phyloP scores from a whole-genome alignment of 345 rosid species.

The Gossypium turneri region DNA sequence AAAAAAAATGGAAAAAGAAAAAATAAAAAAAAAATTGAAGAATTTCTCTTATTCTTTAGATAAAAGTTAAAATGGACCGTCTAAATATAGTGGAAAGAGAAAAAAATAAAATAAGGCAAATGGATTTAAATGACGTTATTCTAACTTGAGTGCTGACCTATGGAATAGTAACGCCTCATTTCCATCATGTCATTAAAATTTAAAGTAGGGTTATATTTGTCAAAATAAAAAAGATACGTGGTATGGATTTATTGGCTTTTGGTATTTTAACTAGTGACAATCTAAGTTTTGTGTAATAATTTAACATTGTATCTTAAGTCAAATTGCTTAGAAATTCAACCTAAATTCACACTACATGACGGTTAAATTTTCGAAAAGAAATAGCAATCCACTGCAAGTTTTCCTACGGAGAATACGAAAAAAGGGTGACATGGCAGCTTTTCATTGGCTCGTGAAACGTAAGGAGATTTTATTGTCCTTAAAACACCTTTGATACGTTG shows the following conservation, averaged over 20 bases:
- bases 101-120: constrained; percentile 23
- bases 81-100: constrained; percentile 16
- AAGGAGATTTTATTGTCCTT: constrained; percentile 4
- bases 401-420: neutral
- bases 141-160: neutral
- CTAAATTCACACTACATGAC: constrained; percentile 51
- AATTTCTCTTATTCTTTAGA: constrained; percentile 11
- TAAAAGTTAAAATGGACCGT: constrained; percentile 10
- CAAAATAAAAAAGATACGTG: constrained; percentile 17
- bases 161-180: constrained; percentile 24
- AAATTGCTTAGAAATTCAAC: constrained; percentile 62
- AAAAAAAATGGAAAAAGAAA: constrained; percentile 22
- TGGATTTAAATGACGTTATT: constrained; percentile 22
- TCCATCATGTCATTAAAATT: neutral
- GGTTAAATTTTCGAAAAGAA: constrained; percentile 22
- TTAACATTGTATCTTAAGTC: constrained; percentile 30
- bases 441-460: constrained; percentile 9
- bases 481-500: constrained; percentile 12
- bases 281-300: constrained; percentile 22
- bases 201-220: constrained; percentile 5
- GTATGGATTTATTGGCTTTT: constrained; percentile 10
- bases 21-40: neutral
- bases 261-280: neutral
- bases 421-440: constrained; percentile 26
- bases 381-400: neutral